Conservation (phyloP, 2,329 filamentous ascomycete genomes). For the Paecilomyces variotii region DNA sequence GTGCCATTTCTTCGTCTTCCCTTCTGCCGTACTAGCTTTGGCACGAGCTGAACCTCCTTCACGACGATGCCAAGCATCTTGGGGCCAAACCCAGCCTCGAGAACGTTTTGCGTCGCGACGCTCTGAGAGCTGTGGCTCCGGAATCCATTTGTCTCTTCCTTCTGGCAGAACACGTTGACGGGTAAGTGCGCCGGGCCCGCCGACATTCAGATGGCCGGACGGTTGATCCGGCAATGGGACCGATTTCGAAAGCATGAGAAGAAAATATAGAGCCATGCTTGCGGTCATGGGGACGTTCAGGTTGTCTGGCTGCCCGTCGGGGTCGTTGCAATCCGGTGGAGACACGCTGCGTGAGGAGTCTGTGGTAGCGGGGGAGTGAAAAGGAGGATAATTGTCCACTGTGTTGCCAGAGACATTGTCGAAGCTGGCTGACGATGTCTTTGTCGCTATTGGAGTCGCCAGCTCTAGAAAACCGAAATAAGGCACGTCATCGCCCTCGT, state of each 20-base stretch:
- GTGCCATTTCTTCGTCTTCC: conserved; percentile 28
- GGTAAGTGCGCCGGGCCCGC: conserved; percentile 49
- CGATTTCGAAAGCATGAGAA: conserved; percentile 59
- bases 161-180: conserved; percentile 47
- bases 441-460: conserved; percentile 48
- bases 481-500: conserved; percentile 54
- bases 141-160: conserved; percentile 54
- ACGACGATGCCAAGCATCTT: conserved; percentile 51
- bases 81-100: conserved; percentile 55
- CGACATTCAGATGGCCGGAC: conserved; percentile 53
- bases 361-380: conserved; percentile 21
- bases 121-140: conserved; percentile 52
- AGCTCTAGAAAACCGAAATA: conserved; percentile 88
- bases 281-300: conserved; percentile 44
- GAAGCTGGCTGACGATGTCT: conserved; percentile 27
- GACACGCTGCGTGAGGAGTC: conserved; percentile 19
- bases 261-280: conserved; percentile 53
- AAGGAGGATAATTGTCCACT: conserved; percentile 6
- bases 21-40: conserved; percentile 13
- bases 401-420: conserved; percentile 3
- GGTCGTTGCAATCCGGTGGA: conserved; percentile 10
- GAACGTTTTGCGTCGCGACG: conserved; percentile 52
- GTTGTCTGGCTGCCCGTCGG: conserved; percentile 6
- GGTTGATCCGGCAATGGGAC: conserved; percentile 49
- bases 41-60: conserved; percentile 36